Base-by-base conservation (phyloP, 2,329 filamentous ascomycete genomes). In the Xylaria sp. region DNA sequence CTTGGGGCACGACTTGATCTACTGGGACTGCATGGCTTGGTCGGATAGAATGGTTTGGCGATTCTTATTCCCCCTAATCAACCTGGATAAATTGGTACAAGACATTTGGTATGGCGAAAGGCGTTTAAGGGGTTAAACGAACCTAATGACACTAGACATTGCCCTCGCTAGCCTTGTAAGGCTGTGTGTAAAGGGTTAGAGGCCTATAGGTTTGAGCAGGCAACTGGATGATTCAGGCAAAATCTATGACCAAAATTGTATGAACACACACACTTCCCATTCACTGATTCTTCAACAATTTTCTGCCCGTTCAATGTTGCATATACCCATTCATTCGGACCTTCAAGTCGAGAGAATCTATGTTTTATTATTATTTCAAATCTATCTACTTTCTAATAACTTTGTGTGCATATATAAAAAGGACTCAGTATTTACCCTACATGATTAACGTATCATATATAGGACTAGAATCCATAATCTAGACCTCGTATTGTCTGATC, bases 321-420 rank as follows among this genome's bases (percentile, higher is more conserved):
- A 70, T 72, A 72, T 72, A 72, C 70, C 70, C 70, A 28, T 58
- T 61, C 50, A 60, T 65, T 66, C 65, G 37, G 51, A 61, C 54
- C 20, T 58, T 52, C n/a, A 66, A 54, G 20, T 70, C 68, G 57
- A 68, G 56, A 55, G 34, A 66, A 69, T 69, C 23, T 61, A 65
- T 54, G 32, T 58, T 56, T 66, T 68, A 58, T n/a, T 41, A 65
- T 46, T 51, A 34, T 34, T 60, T 34, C 50, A 44, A 39, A 59
- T 64, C 12, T 37, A n/a, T 51, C 23, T 62, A 2, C 5, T 32
- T 23, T 52, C 5, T 32, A 25, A 41, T 41, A 13, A n/a, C 18
- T 23, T 5, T n/a, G 32, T 39, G n/a, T 20, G 34, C 10, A 12
- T 12, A 9, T 6, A n/a, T 34, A 7, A 8, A 20, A 12, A 8